Conservation (phyloP, 225 moss, liverwort and hornwort species). For the Pseudoscleropodium purum region DNA sequence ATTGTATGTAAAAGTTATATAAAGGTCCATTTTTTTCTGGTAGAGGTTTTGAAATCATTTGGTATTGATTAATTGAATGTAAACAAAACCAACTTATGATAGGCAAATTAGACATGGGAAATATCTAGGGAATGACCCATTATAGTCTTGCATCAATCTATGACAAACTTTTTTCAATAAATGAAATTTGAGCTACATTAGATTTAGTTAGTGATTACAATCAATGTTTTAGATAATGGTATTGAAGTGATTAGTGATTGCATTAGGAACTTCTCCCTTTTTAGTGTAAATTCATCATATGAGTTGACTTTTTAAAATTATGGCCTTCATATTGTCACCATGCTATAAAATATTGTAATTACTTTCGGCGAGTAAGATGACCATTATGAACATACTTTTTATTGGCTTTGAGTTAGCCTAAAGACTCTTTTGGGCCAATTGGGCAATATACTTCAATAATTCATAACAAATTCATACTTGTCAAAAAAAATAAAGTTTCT, state of each 20-base stretch:
- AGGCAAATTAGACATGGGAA: neutral
- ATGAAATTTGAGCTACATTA: neutral
- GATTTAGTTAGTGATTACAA: neutral
- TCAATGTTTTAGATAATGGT: neutral
- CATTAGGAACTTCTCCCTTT: neutral
- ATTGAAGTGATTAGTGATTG: neutral
- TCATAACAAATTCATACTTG: no score
- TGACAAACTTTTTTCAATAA: neutral
- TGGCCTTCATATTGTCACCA: neutral
- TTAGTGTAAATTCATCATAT: neutral
- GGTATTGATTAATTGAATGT: neutral
- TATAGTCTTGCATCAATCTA: neutral
- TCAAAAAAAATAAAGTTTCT: no score
- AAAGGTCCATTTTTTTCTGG: rapidly evolving
- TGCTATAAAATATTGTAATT: neutral
- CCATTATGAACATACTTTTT: no score
- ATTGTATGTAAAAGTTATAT: neutral
- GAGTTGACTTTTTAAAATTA: neutral
- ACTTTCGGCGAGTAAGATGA: no score
- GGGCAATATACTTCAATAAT: no score
- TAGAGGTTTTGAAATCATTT: neutral
- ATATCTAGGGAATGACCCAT: no score
- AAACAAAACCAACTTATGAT: neutral
- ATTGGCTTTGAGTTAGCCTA: no score
- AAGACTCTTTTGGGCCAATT: no score